Evolutionary conservation across 345 rosid species (phyloP).

Genomic region (Geranium brycei): DNA sequence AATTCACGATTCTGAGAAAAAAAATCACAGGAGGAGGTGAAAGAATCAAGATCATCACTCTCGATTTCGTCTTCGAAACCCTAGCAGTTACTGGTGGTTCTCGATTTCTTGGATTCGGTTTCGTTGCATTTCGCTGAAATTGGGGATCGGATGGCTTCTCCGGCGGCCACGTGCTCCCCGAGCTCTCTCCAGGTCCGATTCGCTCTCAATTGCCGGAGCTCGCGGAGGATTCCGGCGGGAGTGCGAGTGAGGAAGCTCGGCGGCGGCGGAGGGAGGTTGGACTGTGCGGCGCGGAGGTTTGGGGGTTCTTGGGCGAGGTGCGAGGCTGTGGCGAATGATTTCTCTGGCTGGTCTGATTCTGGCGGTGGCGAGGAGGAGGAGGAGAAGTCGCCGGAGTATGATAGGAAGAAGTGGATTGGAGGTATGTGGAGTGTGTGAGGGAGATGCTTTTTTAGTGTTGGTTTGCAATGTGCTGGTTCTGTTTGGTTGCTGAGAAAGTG

Average conservation of each 20-base stretch:
- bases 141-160: slow-evolving; percentile 27
- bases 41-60: too few species aligned
- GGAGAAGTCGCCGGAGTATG: slow-evolving; percentile 20
- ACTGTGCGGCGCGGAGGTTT: slow-evolving; percentile 19
- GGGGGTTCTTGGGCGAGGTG: slow-evolving; percentile 22
- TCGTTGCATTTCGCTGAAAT: too few species aligned
- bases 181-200: slow-evolving; percentile 79
- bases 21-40: too few species aligned
- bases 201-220: slow-evolving; percentile 29
- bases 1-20: too few species aligned
- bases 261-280: slow-evolving; percentile 14
- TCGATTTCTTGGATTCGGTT: too few species aligned
- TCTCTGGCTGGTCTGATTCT: slow-evolving; percentile 68
- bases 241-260: slow-evolving; percentile 22
- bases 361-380: slow-evolving; percentile 16
- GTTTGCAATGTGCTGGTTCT: background rate
- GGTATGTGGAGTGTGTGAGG: slow-evolving; percentile 25
- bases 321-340: slow-evolving; percentile 27
- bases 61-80: too few species aligned
- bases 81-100: too few species aligned
- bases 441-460: background rate
- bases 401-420: slow-evolving; percentile 42
- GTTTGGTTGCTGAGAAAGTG: background rate
- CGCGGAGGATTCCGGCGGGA: slow-evolving; percentile 17
- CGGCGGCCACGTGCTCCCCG: slow-evolving; percentile 46